Base-by-base conservation (phyloP, 208 protist species). In the Leishmania turanica region DNA sequence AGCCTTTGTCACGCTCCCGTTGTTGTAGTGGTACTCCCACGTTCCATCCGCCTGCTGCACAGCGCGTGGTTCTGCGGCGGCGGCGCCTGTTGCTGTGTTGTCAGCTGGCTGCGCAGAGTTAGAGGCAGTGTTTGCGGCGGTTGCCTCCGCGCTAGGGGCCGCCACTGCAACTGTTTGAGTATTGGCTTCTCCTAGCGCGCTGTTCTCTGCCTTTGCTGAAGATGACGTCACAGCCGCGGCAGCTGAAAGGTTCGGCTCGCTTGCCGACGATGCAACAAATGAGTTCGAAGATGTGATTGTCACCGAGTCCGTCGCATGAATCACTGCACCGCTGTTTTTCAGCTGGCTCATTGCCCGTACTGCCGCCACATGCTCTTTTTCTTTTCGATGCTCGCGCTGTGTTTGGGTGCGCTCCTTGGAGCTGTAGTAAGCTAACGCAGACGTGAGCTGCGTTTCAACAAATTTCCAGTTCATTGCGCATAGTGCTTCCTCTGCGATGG, bases 11-110 rank as follows among this genome's bases (percentile, higher is more conserved):
- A 92, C 78, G 70, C 94, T 88, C 37, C 92, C 92, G 85, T 89
- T 96, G 62, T 65, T 64, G 89, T 96, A 97, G 21, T 77, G 70
- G 71, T 96, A 97, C 75, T 95, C 89, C 92, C 92, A 96, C 27
- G 89, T 93, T 6, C 94, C 94, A 82, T 96, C 93, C 7, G 73
- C 42, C 51, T 90, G 87, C 75, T 93, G 90, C n/a, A 85, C 79
- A 37, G 82, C 83, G 17, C 79, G 74, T 8, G 92, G 92, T 42
- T 91, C 92, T 13, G 47, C n/a, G 1, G 31, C 72, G 47, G 53
- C 21, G 40, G 27, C 24, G 27, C 19, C 74, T 53, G 56, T 45
- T 17, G 54, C 66, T 68, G 54, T 45, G 74, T 45, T 62, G 27
- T n/a, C 72, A 40, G n/a, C 34, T 40, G 27, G 27, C 31, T 40